These are phyloP conservation scores for Alternaria sp. DNA, from an alignment of 2,329 filamentous ascomycete genomes.

Conservation along the genomic window DNA sequence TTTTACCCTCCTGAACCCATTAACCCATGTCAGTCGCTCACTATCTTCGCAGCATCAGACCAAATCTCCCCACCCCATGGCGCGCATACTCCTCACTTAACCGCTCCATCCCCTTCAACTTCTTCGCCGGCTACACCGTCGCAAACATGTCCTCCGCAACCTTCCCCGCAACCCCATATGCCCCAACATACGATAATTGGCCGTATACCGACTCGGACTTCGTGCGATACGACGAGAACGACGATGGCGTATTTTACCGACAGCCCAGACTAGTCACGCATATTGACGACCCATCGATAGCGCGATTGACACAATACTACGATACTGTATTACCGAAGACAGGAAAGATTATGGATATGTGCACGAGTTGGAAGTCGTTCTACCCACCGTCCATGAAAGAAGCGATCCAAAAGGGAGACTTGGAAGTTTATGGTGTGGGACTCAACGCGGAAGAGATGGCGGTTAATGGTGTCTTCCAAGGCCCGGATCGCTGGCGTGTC, in stretches of 20 bases:
- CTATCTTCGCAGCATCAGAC: neutral
- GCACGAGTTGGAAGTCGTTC: constrained; percentile 58
- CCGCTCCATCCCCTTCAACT: constrained; percentile 15
- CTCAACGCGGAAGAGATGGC: constrained; percentile 57
- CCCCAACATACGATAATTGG: constrained; percentile 27
- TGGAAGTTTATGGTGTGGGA: constrained; percentile 56
- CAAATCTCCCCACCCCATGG: neutral
- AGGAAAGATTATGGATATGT: constrained; percentile 58
- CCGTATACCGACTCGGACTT: constrained; percentile 44
- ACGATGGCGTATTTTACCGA: constrained; percentile 49
- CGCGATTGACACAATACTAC: constrained; percentile 55
- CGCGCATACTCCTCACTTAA: constrained; percentile 10
- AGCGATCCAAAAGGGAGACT: constrained; percentile 36
- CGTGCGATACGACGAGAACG: constrained; percentile 44
- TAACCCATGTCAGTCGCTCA: constrained; percentile 10
- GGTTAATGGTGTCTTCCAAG: constrained; percentile 45
- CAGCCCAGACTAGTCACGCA: constrained; percentile 60
- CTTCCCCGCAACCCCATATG: constrained; percentile 21
- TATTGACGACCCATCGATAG: constrained; percentile 59
- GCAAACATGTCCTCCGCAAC: constrained; percentile 9
- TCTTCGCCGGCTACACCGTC: constrained; percentile 16
- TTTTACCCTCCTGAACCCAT: neutral
- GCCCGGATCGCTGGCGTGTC: constrained; percentile 38
- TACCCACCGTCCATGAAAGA: constrained; percentile 47
- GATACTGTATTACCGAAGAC: constrained; percentile 48